Conservation (phyloP, 2,329 filamentous ascomycete genomes). For the Talaromyces verruculosus region DNA sequence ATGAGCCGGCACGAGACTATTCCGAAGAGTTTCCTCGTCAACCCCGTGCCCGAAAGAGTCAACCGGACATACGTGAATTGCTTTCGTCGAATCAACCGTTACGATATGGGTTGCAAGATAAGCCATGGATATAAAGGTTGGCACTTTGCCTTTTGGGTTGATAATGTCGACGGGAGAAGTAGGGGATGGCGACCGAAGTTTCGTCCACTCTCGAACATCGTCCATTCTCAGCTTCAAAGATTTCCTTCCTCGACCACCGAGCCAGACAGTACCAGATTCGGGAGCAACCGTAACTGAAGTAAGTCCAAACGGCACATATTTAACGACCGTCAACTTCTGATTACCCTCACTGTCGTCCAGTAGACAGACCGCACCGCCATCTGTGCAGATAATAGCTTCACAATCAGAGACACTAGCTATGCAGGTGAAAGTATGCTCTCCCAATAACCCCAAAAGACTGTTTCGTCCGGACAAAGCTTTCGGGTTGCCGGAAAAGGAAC, state of each 20-base stretch:
- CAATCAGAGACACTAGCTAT: constrained; percentile 69
- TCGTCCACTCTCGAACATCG: constrained; percentile 35
- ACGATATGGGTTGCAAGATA: constrained; percentile 67
- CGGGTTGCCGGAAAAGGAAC: constrained; percentile 47
- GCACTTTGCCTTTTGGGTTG: constrained; percentile 33
- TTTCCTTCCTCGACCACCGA: constrained; percentile 67
- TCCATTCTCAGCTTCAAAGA: constrained; percentile 50
- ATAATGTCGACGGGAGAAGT: constrained; percentile 25
- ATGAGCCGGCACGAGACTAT: constrained; percentile 55
- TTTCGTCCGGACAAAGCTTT: constrained; percentile 83
- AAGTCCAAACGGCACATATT: constrained; percentile 66
- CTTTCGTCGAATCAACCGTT: constrained; percentile 72
- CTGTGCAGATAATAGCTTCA: constrained; percentile 79
- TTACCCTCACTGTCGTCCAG: constrained; percentile 73
- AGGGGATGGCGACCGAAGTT: constrained; percentile 31
- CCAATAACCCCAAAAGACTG: constrained; percentile 74
- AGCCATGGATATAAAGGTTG: constrained; percentile 64
- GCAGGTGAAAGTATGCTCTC: constrained; percentile 82
- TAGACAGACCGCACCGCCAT: constrained; percentile 84
- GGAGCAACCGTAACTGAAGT: constrained; percentile 63
- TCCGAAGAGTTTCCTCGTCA: constrained; percentile 30
- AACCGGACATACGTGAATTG: constrained; percentile 64
- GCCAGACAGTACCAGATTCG: constrained; percentile 59
- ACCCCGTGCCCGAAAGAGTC: constrained; percentile 35
- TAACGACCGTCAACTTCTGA: constrained; percentile 67